A percentile compares a stretch with the other conserved stretches of the same genome.
Evolutionary conservation across 306 rosid genomes (phyloP).

Genomic region (Prunus dulcis): DNA sequence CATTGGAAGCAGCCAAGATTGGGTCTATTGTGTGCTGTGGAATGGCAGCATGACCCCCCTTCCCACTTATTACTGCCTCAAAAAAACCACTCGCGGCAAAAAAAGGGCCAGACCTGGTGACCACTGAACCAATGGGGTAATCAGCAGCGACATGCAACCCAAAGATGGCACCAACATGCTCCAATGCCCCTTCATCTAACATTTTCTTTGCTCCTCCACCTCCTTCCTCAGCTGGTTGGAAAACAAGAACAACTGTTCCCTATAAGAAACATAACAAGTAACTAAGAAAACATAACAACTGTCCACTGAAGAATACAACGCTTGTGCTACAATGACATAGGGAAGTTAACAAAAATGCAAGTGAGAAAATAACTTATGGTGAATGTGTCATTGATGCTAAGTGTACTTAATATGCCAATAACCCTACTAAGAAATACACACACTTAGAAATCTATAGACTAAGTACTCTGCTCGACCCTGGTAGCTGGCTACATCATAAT

Average conservation of each 20-base stretch:
- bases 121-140: constrained; percentile 51
- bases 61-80: constrained; percentile 79
- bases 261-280: constrained; percentile 9
- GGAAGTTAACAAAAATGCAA: not conserved
- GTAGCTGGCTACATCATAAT: too few relatives aligned
- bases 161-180: constrained; percentile 65
- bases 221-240: constrained; percentile 98
- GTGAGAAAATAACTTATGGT: too few relatives aligned
- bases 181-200: constrained; percentile 55
- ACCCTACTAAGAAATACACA: not conserved
- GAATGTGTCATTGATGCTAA: too few relatives aligned
- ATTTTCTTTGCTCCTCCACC: constrained; percentile 78
- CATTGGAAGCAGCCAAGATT: constrained; percentile 73
- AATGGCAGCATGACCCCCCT: constrained; percentile 91
- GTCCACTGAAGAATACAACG: not conserved
- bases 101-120: constrained; percentile 62
- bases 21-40: constrained; percentile 87
- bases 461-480: too few relatives aligned
- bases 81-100: constrained; percentile 68
- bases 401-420: not conserved
- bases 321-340: too few relatives aligned
- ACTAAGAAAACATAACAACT: not conserved
- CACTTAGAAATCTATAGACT: not conserved
- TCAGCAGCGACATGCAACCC: constrained; percentile 48
- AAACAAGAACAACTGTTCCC: constrained; percentile 91